Conservation (phyloP, 2,329 filamentous ascomycete genomes). For the Hymenoscyphus occultus region DNA sequence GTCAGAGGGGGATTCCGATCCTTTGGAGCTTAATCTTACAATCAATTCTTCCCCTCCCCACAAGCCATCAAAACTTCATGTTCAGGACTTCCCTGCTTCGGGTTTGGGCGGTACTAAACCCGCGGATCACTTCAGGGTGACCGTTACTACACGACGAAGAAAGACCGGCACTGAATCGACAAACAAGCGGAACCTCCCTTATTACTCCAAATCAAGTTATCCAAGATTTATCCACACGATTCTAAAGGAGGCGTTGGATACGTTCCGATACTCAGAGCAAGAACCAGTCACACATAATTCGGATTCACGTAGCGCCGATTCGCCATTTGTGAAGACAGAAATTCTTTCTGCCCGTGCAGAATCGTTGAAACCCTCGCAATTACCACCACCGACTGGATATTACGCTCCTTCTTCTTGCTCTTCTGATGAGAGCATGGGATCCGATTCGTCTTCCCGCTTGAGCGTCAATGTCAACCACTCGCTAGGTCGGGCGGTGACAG, state of each 20-base stretch:
- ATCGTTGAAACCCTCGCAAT: slow-evolving; percentile 21
- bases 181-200: background rate
- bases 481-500: background rate
- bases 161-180: slow-evolving; percentile 18
- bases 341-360: slow-evolving; percentile 19
- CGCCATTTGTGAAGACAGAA: slow-evolving; percentile 20
- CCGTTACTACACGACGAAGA: slow-evolving; percentile 39
- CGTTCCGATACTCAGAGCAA: slow-evolving; percentile 14
- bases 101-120: slow-evolving; percentile 58
- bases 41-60: slow-evolving; percentile 35
- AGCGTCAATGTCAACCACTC: slow-evolving; percentile 7
- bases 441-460: slow-evolving; percentile 12
- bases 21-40: slow-evolving; percentile 35
- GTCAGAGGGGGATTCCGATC: slow-evolving; percentile 12
- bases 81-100: slow-evolving; percentile 50
- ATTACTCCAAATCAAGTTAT: background rate
- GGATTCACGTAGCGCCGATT: slow-evolving; percentile 10
- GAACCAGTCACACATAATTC: slow-evolving; percentile 14
- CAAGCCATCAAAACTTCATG: slow-evolving; percentile 15
- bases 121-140: slow-evolving; percentile 61
- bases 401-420: slow-evolving; percentile 17
- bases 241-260: slow-evolving; percentile 20
- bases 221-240: slow-evolving; percentile 22
- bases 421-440: slow-evolving; percentile 11
- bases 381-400: slow-evolving; percentile 27